Percentiles rank a stretch among this genome's conserved stretches.
Conservation (phyloP, 2,329 filamentous ascomycete species). For the Purpureocillium lavendulum region DNA sequence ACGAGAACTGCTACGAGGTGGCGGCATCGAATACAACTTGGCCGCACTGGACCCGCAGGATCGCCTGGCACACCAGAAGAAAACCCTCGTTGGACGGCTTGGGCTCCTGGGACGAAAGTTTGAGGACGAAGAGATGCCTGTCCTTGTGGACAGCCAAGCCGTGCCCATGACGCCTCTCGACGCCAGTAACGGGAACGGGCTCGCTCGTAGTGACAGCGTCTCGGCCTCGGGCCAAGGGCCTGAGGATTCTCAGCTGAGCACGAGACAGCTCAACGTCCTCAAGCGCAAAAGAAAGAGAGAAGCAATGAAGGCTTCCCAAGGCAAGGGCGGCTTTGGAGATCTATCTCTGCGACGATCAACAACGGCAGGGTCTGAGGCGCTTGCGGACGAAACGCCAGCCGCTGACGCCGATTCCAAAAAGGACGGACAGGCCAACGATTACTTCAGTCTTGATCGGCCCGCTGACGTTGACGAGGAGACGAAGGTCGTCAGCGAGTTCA, state of each 20-base stretch:
- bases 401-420: conserved; percentile 45
- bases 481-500: conserved; percentile 93
- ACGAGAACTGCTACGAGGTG: conserved; percentile 75
- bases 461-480: conserved; percentile 76
- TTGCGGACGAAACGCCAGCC: conserved; percentile 51
- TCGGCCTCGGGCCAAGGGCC: conserved; percentile 29
- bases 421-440: conserved; percentile 65
- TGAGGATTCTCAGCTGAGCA: conserved; percentile 72
- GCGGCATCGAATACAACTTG: conserved; percentile 77
- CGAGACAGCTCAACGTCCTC: conserved; percentile 85
- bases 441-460: conserved; percentile 80
- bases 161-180: conserved; percentile 39
- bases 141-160: conserved; percentile 38
- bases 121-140: conserved; percentile 69
- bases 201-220: conserved; percentile 26
- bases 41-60: conserved; percentile 74
- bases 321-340: conserved; percentile 85
- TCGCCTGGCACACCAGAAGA: conserved; percentile 80
- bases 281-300: conserved; percentile 92
- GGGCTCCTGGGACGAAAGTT: conserved; percentile 78
- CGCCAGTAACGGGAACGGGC: conserved; percentile 22
- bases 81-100: conserved; percentile 71
- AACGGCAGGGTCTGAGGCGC: conserved; percentile 52
- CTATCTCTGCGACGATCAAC: conserved; percentile 60
- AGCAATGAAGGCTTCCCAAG: conserved; percentile 74